Evolutionary conservation across 164 flowering plant genomes (phyloP), one percentile per base, ranked within the genome.

Genomic region (Taxillus chinensis): DNA sequence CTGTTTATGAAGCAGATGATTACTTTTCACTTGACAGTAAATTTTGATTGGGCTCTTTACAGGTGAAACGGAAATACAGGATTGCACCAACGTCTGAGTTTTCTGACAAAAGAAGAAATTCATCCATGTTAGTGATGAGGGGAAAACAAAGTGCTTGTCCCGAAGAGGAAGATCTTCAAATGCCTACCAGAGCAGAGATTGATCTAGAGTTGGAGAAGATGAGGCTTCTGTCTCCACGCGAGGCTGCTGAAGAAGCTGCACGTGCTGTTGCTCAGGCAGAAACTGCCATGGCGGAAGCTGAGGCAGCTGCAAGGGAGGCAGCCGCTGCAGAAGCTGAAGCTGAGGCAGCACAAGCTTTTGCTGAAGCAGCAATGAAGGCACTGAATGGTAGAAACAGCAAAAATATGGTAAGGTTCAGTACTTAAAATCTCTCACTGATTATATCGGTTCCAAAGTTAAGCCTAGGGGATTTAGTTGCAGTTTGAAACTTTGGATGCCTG

Each of bases 221-320:
- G 78, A 79, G 82, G 70, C 78, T 67, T 40, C 81, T 87, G 91
- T 79, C 83, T 46, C 79, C 86, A 27, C 67, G 83, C 64, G 96
- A 92, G 77, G 98, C 98, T 54, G 95, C 96, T 62, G 84, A 80
- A 16, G 96, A 83, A 60, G 96, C 95, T 69, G 96, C 96, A 68
- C 77, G 63, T 67, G 89, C 95, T 55, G 95, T 92, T 66, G 91
- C 98, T 15, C 93, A 81, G 74, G 98, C 98, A 64, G 98, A 92
- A 75, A 78, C 80, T 59, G 93, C 92, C 64, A 80, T 89, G 69
- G 87, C 87, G 46, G 95, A 86, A 71, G 96, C 96, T 67, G 91
- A 83, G 78, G 82, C 79, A 68, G 96, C 98, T 14, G 91, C 85
- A 58, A 79, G 82, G 67, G 90, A 87, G 72, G 98, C 98, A 54